Evolutionary conservation across 164 flowering plant genomes (phyloP), one percentile per base, ranked within the genome.

Genomic region (Pachysandra terminalis): DNA sequence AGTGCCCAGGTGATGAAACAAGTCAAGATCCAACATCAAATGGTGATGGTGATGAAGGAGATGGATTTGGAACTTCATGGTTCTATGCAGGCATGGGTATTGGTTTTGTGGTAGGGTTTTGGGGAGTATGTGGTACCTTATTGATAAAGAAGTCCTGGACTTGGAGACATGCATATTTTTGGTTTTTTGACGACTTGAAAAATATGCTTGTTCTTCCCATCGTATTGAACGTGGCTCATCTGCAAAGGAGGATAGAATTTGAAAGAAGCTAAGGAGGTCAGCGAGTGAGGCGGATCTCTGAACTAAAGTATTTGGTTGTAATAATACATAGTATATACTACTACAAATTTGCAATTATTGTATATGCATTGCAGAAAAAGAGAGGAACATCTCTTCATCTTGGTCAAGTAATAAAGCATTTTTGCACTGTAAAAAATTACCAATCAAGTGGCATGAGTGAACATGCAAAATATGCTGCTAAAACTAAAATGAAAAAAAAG

Each of bases 1-100:
- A 51, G 24, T 77, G 80, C 35, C 67, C 59, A 15, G 59, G 59
- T 23, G 59, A 56, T 56, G 59, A 56, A n/a, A 23, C 10, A 56
- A 7, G 7, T 32, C 37, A 32, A 25, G 12, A 22, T 12, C 28
- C 21, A 17, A 53, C 14, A 25, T 35, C 2, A 21, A 37, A 23
- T 3, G 49, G 37, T 21, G 52, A 32, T 21, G 52, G 0, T 19
- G 25, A 22, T 19, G 25, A 1, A 13, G 17, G 21, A 21, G 59
- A 8, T 22, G 10, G 9, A 10, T 56, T 23, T 56, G 58, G 26
- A 26, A 21, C 1, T 17, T 12, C 19, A 19, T 21, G 27, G 69
- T 56, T 66, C 25, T 66, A 56, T 40, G 16, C 21, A 19, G 16
- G 59, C 13, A 56, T 56, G 59, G 24, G 25, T 10, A 3, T 35